Evolutionary conservation across 2,329 filamentous ascomycete genomes (phyloP), one percentile per base, ranked within the genome.

Genomic region (Stenocarpella maydis): DNA sequence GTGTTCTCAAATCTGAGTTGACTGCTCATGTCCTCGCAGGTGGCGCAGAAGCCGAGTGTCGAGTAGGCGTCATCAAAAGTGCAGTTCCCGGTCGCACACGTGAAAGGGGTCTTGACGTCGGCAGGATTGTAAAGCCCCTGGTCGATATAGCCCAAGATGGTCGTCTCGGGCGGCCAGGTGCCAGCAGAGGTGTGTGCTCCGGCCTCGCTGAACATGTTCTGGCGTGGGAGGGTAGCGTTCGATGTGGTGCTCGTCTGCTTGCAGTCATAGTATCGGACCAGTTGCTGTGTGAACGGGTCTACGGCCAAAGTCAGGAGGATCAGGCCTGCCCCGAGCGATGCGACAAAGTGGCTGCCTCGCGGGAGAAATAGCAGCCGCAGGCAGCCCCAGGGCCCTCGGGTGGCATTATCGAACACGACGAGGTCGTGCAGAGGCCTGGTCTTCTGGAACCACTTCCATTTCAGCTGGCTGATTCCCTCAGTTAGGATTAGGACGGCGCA

Each of bases 191-290:
- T 60, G 39, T 60, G 54, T 10, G 54, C 54, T 24, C 54, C 54
- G 2, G 54, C 54, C 24, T 60, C 54, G 19, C 54, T 60, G 24
- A 19, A 60, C 39, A 45, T 31, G 15, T 24, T 43, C 15, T 24
- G 5, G 24, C 54, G 54, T 7, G 54, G 54, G 24, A 60, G 24
- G 1, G 54, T 60, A 9, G 37, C 54, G 4, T 2, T 28, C 24
- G 54, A 43, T 17, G 10, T 28, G 37, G 39, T n/a, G 37, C 54
- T 60, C 21, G 8, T 31, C 15, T 45, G 54, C 7, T 45, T 28
- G 54, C 54, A 60, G 54, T 60, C 54, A 24, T 60, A 60, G 37
- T 60, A 60, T 1, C 54, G 54, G 14, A 60, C 54, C 24, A 60
- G 54, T 4, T 60, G 54, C 10, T 60, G 54, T 14, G 54, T 60